phyloP scores from a whole-genome alignment of 2,329 filamentous ascomycete species.

The Fusarium succisae region DNA sequence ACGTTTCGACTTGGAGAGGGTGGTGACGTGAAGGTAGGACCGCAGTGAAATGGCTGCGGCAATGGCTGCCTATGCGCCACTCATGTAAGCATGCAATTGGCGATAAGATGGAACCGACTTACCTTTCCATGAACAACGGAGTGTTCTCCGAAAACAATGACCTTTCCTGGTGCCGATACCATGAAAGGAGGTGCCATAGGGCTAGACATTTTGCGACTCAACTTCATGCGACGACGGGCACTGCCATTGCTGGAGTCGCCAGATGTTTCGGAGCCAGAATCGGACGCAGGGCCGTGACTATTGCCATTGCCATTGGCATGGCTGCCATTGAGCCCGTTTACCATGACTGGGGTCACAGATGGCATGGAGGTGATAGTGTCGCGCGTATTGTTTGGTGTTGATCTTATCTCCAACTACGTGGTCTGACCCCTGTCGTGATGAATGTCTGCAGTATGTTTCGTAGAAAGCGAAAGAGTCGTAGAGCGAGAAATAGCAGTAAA shows the following conservation, averaged over 20 bases:
- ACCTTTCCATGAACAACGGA: slow-evolving; percentile 98
- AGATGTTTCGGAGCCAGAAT: slow-evolving; percentile 40
- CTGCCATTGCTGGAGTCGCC: slow-evolving; percentile 47
- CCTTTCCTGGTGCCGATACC: slow-evolving; percentile 97
- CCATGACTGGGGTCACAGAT: slow-evolving; percentile 35
- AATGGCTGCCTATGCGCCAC: slow-evolving; percentile 75
- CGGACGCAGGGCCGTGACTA: slow-evolving; percentile 31
- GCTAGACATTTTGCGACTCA: slow-evolving; percentile 66
- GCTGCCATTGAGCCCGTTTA: slow-evolving; percentile 36
- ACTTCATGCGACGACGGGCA: slow-evolving; percentile 49
- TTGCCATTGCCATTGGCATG: slow-evolving; percentile 21
- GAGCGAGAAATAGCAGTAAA: neutral
- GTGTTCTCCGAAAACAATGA: slow-evolving; percentile 98
- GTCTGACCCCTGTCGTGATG: slow-evolving; percentile 8
- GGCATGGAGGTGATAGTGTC: slow-evolving; percentile 30
- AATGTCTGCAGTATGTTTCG: slow-evolving; percentile 10
- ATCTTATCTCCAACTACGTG: slow-evolving; percentile 15
- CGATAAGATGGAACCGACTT: slow-evolving; percentile 19
- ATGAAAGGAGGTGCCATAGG: slow-evolving; percentile 90
- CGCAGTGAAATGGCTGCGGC: slow-evolving; percentile 94
- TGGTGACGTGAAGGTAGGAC: slow-evolving; percentile 95
- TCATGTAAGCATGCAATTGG: slow-evolving; percentile 30
- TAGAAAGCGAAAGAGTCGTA: neutral
- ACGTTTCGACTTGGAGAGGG: slow-evolving; percentile 89
- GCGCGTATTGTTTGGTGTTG: slow-evolving; percentile 23